These are phyloP conservation scores for Sarcocystis neurona DNA, from an alignment of 169 alveolate species.

Conservation along the genomic window DNA sequence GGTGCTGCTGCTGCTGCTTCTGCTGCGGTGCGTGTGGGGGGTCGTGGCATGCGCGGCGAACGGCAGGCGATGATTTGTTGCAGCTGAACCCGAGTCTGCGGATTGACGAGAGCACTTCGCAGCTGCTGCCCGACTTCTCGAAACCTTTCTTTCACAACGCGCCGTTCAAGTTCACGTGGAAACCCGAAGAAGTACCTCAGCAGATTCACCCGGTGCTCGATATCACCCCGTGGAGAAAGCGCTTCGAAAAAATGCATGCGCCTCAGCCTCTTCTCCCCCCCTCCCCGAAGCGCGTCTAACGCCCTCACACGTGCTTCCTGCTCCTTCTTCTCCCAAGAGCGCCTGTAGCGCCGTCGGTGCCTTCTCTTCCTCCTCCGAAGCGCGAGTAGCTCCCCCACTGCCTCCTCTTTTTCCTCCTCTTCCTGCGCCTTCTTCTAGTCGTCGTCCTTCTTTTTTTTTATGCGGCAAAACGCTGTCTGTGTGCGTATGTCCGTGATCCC, in stretches of 20 bases:
- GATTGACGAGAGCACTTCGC: slow-evolving; percentile 24
- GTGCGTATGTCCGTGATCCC: too few relatives aligned
- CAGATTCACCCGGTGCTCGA: slow-evolving; percentile 10
- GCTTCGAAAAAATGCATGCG: not conserved
- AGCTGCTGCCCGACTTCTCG: slow-evolving; percentile 25
- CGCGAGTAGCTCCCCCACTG: too few relatives aligned
- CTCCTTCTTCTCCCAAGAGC: too few relatives aligned
- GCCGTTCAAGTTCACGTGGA: slow-evolving; percentile 4
- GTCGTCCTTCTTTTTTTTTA: too few relatives aligned
- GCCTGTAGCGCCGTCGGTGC: too few relatives aligned
- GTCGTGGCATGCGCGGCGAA: not conserved
- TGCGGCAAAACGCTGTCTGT: too few relatives aligned
- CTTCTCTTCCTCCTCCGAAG: too few relatives aligned
- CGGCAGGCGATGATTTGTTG: slow-evolving; percentile 50
- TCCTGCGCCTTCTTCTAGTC: too few relatives aligned
- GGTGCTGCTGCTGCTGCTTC: not conserved
- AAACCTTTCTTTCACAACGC: slow-evolving; percentile 53
- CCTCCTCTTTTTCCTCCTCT: too few relatives aligned
- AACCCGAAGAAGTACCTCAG: slow-evolving; percentile 46
- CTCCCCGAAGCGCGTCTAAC: too few relatives aligned
- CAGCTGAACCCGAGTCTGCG: slow-evolving; percentile 43
- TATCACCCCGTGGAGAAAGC: not conserved
- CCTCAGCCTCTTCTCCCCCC: not conserved
- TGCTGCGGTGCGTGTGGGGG: not conserved
- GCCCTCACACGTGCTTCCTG: too few relatives aligned